A percentile compares a stretch with the other conserved stretches of the same genome.
These are phyloP conservation scores for Debaryomyces fabryi DNA, from an alignment of 1,139 yeast genomes.

Conservation along the genomic window DNA sequence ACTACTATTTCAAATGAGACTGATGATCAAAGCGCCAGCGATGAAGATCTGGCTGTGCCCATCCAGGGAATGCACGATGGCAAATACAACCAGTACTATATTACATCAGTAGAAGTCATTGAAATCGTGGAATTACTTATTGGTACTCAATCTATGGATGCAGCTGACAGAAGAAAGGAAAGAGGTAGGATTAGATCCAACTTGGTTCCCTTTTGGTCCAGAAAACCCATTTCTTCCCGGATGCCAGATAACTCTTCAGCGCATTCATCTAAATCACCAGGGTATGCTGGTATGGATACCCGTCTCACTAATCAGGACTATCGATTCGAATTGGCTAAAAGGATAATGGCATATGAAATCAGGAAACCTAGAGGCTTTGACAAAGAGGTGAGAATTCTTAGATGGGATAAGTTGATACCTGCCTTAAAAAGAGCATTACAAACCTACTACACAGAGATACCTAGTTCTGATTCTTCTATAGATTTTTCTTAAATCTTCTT, in stretches of 20 bases:
- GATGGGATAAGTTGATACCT: constrained; percentile 62
- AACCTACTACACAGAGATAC: constrained; percentile 62
- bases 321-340: constrained; percentile 58
- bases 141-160: constrained; percentile 49
- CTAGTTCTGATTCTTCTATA: constrained; percentile 22
- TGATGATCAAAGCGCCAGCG: constrained; percentile 30
- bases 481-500: constrained; percentile 9
- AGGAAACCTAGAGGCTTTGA: constrained; percentile 71
- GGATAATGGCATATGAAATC: constrained; percentile 65
- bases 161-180: constrained; percentile 57
- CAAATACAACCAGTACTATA: constrained; percentile 47
- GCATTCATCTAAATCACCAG: constrained; percentile 7
- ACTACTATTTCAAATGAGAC: constrained; percentile 36
- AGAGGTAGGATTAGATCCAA: constrained; percentile 66
- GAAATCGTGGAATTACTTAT: constrained; percentile 63
- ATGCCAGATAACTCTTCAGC: constrained; percentile 30
- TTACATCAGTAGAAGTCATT: constrained; percentile 67
- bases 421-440: constrained; percentile 65
- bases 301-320: constrained; percentile 41
- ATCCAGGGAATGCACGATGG: constrained; percentile 20
- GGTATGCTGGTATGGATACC: constrained; percentile 13
- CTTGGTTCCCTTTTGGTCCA: constrained; percentile 70
- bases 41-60: constrained; percentile 21
- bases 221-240: constrained; percentile 58
- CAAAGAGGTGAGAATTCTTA: constrained; percentile 62